These are phyloP conservation scores for Cladorrhinum sp. DNA, from an alignment of 2,329 filamentous ascomycete species.

Conservation along the genomic window DNA sequence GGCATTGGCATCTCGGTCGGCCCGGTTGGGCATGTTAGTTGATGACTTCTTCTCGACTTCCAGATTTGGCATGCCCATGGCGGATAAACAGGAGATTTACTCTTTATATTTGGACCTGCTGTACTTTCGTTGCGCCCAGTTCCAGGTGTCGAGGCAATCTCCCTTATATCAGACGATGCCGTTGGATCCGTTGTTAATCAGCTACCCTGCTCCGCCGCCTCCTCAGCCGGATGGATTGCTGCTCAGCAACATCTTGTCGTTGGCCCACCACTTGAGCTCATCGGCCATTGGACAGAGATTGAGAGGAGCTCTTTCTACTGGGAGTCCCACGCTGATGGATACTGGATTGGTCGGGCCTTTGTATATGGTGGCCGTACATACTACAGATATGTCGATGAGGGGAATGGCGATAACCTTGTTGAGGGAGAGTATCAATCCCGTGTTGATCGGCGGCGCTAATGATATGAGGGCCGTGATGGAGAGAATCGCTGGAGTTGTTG, in stretches of 20 bases:
- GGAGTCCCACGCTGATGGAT: not conserved
- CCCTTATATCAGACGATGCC: not conserved
- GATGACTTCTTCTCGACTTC: constrained; percentile 18
- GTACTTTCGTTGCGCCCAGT: constrained; percentile 24
- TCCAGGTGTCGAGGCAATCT: constrained; percentile 12
- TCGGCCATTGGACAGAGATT: not conserved
- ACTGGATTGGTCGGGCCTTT: not conserved
- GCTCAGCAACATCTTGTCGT: not conserved
- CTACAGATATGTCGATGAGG: not conserved
- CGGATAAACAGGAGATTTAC: constrained; percentile 18
- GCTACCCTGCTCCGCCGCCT: not conserved
- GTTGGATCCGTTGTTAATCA: not conserved
- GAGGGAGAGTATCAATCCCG: constrained; percentile 1
- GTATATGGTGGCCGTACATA: not conserved
- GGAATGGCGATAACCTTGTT: not conserved
- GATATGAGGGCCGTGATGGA: not conserved
- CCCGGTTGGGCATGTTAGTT: constrained; percentile 18
- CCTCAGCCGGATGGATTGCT: not conserved
- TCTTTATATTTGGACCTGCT: constrained; percentile 23
- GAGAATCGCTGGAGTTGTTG: not conserved
- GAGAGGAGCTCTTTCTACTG: not conserved
- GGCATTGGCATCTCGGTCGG: constrained; percentile 11
- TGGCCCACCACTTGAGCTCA: not conserved
- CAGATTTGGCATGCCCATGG: constrained; percentile 10
- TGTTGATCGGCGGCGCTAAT: not conserved